Evolutionary conservation across 352 stramenopile genomes (phyloP), one percentile per base, ranked within the genome.

Genomic region (Globisporangium acanthophoron): DNA sequence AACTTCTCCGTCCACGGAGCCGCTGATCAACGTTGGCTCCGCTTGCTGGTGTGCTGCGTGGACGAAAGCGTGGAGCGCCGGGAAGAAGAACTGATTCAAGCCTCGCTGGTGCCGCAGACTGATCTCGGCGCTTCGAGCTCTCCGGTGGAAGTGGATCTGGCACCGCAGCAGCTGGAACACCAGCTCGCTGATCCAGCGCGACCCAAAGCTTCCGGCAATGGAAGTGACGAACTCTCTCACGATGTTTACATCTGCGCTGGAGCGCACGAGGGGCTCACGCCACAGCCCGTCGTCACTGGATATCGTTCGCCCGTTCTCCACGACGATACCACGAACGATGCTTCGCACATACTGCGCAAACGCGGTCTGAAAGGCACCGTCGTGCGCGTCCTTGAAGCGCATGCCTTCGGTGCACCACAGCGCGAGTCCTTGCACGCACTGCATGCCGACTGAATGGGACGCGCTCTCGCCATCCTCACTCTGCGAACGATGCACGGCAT

Each of bases 71-170:
- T 16, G 59, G 16, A 80, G 51, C 1, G 64, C 67, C 49, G 74
- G 71, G 48, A 79, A 80, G n/a, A 83, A 46, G 35, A 79, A 41
- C 9, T 21, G 64, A 29, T 40, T 69, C 15, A 77, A 21, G 21
- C 69, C 74, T 61, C 60, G 71, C 20, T 49, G 55, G 39, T 49
- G 46, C 12, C 11, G n/a, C 1, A 59, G 24, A 6, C 29, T 27
- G 8, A 41, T 21, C 12, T 58, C 48, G 21, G 40, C 52, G 12
- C 24, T 46, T 45, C 56, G 52, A 13, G 49, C 49, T 24, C 56
- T 56, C 15, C 16, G 40, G 11, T 21, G 5, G 33, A 12, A 6
- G 7, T 47, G 1, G 8, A 47, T 43, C 37, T 54, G 49, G n/a
- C 29, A 40, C 61, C 55, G 54, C 15, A 85, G 29, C 12, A 78